These are phyloP conservation scores for Staphylotrichum tortipilum DNA, from an alignment of 495 filamentous ascomycete genomes.

Conservation along the genomic window DNA sequence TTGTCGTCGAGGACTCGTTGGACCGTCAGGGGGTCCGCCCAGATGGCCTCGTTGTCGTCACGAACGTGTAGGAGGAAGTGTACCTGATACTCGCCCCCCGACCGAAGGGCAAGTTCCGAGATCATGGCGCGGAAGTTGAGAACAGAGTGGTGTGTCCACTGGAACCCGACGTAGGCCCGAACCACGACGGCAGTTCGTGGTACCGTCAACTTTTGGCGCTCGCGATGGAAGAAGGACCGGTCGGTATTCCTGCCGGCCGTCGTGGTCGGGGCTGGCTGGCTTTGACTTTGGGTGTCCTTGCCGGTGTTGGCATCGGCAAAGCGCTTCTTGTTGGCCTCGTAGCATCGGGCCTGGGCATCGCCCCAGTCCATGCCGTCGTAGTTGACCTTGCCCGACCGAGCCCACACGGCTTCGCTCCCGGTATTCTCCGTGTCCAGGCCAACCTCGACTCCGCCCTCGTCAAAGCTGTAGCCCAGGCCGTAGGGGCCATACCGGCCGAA, in stretches of 20 bases:
- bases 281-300: neutral
- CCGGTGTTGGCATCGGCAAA: constrained; percentile 39
- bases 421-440: constrained; percentile 70
- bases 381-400: constrained; percentile 57
- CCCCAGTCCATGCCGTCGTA: constrained; percentile 68
- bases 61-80: constrained; percentile 76
- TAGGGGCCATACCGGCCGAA: constrained; percentile 88
- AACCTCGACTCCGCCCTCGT: constrained; percentile 66
- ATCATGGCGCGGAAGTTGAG: constrained; percentile 71
- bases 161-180: constrained; percentile 60
- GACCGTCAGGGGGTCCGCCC: constrained; percentile 49
- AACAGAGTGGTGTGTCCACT: constrained; percentile 60
- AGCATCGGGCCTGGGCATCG: constrained; percentile 62
- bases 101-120: constrained; percentile 62
- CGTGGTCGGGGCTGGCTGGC: neutral
- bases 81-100: constrained; percentile 70
- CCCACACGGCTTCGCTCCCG: constrained; percentile 65
- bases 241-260: neutral
- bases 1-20: constrained; percentile 53
- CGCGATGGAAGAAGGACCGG: constrained; percentile 1
- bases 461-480: constrained; percentile 70
- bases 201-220: constrained; percentile 27
- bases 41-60: constrained; percentile 55
- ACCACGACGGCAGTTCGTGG: constrained; percentile 64
- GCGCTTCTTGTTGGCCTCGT: constrained; percentile 57